phyloP scores from a whole-genome alignment of 768 basidiomycete species.

The Hypsizygus marmoreus region DNA sequence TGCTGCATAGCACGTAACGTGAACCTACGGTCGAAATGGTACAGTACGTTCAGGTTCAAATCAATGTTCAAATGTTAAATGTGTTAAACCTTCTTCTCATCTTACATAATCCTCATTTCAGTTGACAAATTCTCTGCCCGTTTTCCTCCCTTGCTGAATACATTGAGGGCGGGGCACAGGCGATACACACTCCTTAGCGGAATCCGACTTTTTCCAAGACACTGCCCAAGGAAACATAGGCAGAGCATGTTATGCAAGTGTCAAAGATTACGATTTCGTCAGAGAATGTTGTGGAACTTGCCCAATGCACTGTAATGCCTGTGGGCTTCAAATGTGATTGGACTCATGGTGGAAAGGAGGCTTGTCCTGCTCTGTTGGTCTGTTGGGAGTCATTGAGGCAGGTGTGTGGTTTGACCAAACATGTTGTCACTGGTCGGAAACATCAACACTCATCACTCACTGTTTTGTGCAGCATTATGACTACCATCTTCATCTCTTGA shows the following conservation, averaged over 20 bases:
- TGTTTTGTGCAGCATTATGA: conserved; percentile 8
- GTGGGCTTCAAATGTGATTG: conserved; percentile 22
- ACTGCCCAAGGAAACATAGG: not conserved
- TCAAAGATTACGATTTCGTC: conserved; percentile 15
- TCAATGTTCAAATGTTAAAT: no score
- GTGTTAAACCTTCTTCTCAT: no score
- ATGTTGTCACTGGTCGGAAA: not conserved
- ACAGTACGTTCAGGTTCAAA: no score
- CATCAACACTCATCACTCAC: not conserved
- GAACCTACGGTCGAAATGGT: no score
- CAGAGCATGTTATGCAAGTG: conserved; percentile 18
- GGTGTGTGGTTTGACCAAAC: conserved; percentile 17
- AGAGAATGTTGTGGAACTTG: conserved; percentile 16
- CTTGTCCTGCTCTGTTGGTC: conserved; percentile 15
- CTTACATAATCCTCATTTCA: conserved; percentile 2
- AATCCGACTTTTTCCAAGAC: conserved; percentile 13
- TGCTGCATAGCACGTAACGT: no score
- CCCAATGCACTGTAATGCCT: conserved; percentile 12
- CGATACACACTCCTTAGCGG: conserved; percentile 10
- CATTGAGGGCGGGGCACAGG: not conserved
- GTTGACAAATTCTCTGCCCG: not conserved
- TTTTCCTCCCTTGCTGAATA: not conserved
- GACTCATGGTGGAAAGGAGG: conserved; percentile 13
- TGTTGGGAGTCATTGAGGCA: conserved; percentile 19
- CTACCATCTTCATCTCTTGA: conserved; percentile 8